Base-by-base conservation (phyloP, 345 rosid species). In the Acer negundo region DNA sequence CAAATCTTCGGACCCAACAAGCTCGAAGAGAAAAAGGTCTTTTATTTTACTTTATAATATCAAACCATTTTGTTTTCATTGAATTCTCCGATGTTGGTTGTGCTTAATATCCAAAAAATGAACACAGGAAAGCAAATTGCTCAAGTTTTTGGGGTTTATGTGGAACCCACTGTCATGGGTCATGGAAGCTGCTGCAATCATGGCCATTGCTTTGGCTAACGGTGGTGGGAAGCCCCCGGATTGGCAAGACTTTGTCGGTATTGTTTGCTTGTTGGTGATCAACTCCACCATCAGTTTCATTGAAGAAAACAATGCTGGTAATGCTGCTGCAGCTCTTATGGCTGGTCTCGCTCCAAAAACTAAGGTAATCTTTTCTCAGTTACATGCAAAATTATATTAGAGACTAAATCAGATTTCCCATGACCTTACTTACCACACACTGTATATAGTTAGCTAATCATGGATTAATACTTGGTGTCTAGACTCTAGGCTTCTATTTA, bases 151-250 rank as follows among this genome's bases (percentile, higher is more conserved):
- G 78, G 98, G 98, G 63, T 94, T 94, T 82, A 90, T 94, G 98
- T 92, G 97, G 95, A 93, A 93, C 77, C 97, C 97, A 38, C 85
- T 93, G 20, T 93, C 98, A 1, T 92, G 97, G 98, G 98, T 91
- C 62, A 92, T 93, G 98, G 98, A 93, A 81, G 82, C 93, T 73
- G 95, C 97, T 76, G 98, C 98, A 11, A 23, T 94, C 8, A 94
- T 94, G 98, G 97, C 98, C 72, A 92, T 93, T 79, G 98, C 85
- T 0, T 77, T 93, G 76, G 98, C 98, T n/a, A 92, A 94, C 11
- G 98, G 98, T 3, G 80, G 72, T 0, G 86, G 89, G 46, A 85
- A 82, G 76, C 92, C 98, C 62, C 97, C 97, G 0, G 97, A 93
- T 56, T 92, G 97, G 97, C 91, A 89, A 67, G 92, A 89, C 73